A percentile compares a stretch with the other conserved stretches of the same genome.
Evolutionary conservation across 805 yeast species (phyloP).

Genomic region (Yarrowia hollandica): DNA sequence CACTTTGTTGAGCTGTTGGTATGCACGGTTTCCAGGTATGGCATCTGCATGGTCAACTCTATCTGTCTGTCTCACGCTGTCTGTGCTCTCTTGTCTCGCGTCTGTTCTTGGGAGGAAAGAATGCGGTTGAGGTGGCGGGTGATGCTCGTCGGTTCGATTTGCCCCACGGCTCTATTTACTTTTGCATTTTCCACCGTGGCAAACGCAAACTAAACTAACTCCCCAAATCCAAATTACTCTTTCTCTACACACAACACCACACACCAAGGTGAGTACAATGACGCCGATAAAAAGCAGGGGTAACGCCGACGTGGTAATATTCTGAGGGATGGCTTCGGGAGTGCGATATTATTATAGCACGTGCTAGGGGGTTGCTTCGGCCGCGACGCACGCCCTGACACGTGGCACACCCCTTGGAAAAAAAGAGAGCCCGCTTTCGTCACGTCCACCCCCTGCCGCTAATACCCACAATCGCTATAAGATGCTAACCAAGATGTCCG

Average conservation of each 20-base stretch:
- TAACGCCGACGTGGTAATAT: conserved; percentile 3
- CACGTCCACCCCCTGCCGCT: not conserved
- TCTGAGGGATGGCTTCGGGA: not conserved
- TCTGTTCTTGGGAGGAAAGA: no score
- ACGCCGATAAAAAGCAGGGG: conserved; percentile 14
- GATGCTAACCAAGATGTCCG: conserved; percentile 44
- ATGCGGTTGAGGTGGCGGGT: no score
- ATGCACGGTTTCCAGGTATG: conserved; percentile 13
- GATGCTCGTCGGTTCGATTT: not conserved
- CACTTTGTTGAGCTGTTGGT: conserved; percentile 25
- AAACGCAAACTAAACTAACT: conserved; percentile 22
- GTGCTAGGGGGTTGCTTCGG: not conserved
- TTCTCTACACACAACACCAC: conserved; percentile 24
- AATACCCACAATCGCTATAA: not conserved
- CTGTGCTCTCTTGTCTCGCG: no score
- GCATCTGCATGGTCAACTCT: conserved; percentile 15
- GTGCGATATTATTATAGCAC: not conserved
- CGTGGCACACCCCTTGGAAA: conserved; percentile 26
- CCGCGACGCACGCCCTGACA: not conserved
- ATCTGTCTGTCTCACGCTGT: not conserved
- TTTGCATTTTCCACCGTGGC: conserved; percentile 8
- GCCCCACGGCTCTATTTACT: not conserved
- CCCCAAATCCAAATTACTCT: conserved; percentile 23
- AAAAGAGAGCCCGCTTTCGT: not conserved
- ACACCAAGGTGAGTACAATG: conserved; percentile 22